Base-by-base conservation (phyloP, 768 basidiomycete species). In the Mycena rebaudengoi region DNA sequence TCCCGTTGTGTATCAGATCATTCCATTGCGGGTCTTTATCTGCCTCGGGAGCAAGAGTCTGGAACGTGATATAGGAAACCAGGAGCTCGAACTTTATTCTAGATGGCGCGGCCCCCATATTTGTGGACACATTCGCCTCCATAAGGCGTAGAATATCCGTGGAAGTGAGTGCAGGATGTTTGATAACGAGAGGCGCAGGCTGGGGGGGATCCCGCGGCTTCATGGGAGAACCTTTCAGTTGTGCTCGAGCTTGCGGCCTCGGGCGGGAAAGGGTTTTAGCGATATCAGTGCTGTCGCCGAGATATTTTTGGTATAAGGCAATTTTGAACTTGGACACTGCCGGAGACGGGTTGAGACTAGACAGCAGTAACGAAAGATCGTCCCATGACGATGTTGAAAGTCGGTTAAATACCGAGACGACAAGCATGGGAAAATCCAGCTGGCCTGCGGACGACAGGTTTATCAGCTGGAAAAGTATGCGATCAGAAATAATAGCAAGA, bases 261-360 rank as follows among this genome's bases (percentile, higher is more conserved):
- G 72, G 68, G 20, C 66, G 58, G 21, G 41, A 49, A 29, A 28
- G 54, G 26, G 71, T 68, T 39, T 64, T 55, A 4, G 55, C 54
- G 30, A 39, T 55, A 21, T 69, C 66, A 8, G 66, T 49, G 10
- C 69, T 65, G 45, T 73, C 74, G 10, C 71, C 73, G 39, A 82
- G 66, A 45, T 79, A 74, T 67, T 75, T 80, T 58, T 79, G 78
- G 62, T 79, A 82, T 21, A 82, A 64, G 1, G 71, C 69, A n/a
- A 82, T 67, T 67, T 82, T 82, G 57, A 83, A 84, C 44, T 71
- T 75, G 56, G 77, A 74, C 16, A 75, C 67, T 6, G 76, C 72
- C 35, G 71, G 52, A 5, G 81, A 75, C 43, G 76, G 74, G 7
- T 70, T 73, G 30, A 83, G 68, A 60, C 71, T 69, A 25, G 74